A percentile compares a stretch with the other conserved stretches of the same genome.
Evolutionary conservation across 2,329 filamentous ascomycete genomes (phyloP).

Genomic region (Colletotrichum echinochloae): DNA sequence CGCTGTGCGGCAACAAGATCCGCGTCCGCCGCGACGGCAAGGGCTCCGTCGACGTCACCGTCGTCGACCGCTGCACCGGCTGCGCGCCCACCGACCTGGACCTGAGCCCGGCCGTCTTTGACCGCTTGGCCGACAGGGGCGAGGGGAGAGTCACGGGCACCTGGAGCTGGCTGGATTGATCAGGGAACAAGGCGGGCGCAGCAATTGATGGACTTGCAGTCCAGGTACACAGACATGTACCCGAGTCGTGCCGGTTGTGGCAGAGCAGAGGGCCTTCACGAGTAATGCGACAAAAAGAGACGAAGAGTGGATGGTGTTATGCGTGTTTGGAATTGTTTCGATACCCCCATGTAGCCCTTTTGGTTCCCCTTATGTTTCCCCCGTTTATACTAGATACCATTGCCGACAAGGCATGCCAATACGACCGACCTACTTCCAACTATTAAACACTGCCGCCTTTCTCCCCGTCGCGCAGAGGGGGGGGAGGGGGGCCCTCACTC

Average conservation of each 20-base stretch:
- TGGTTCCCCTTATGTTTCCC: too few species aligned
- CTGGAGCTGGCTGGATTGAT: constrained; percentile 50
- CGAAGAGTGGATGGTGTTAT: neutral
- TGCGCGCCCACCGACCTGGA: constrained; percentile 63
- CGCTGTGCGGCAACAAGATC: constrained; percentile 73
- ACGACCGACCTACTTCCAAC: neutral
- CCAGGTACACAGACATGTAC: too few species aligned
- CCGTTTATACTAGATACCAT: constrained; percentile 16
- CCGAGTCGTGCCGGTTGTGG: neutral
- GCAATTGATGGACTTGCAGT: neutral
- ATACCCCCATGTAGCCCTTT: constrained; percentile 10
- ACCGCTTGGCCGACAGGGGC: constrained; percentile 56
- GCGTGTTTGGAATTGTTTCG: constrained; percentile 20
- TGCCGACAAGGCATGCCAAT: constrained; percentile 10
- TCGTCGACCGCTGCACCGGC: constrained; percentile 75
- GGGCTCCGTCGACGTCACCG: constrained; percentile 66
- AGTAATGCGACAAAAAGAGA: neutral
- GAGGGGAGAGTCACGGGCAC: constrained; percentile 53
- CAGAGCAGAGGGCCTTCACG: neutral
- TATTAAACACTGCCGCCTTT: neutral
- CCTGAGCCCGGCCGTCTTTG: constrained; percentile 60
- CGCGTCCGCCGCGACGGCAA: constrained; percentile 63
- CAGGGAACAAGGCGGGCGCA: too few species aligned
- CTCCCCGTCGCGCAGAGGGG: too few species aligned
- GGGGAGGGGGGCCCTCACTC: neutral